Evolutionary conservation across 495 filamentous ascomycete species (phyloP).

Genomic region (Penicillium coprophilum): DNA sequence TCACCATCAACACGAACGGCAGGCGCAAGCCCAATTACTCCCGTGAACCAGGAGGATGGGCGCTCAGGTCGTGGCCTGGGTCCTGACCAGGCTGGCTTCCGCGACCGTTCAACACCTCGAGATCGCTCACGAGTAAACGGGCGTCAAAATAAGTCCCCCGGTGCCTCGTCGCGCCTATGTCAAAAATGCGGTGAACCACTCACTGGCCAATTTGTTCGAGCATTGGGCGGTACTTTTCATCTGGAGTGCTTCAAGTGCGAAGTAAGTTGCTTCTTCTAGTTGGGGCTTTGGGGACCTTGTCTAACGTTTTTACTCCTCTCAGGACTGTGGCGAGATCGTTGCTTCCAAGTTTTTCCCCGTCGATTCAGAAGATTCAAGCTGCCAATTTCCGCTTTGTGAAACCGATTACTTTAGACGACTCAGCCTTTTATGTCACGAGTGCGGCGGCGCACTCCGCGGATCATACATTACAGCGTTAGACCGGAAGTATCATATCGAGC

Average conservation of each 20-base stretch:
- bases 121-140: slow-evolving; percentile 49
- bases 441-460: slow-evolving; percentile 88
- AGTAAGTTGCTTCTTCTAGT: slow-evolving; percentile 54
- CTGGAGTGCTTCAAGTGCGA: slow-evolving; percentile 97
- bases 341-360: slow-evolving; percentile 98
- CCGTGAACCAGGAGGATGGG: slow-evolving; percentile 34
- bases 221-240: slow-evolving; percentile 89
- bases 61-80: slow-evolving; percentile 37
- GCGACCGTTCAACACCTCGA: slow-evolving; percentile 39
- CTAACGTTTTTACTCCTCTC: slow-evolving; percentile 9
- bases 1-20: slow-evolving; percentile 40
- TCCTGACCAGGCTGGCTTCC: slow-evolving; percentile 36
- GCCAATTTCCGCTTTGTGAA: slow-evolving; percentile 95
- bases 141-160: slow-evolving; percentile 44
- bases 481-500: slow-evolving; percentile 97
- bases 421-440: slow-evolving; percentile 86
- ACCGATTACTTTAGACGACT: slow-evolving; percentile 96
- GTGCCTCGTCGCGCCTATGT: slow-evolving; percentile 59
- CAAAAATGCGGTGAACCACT: slow-evolving; percentile 84
- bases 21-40: slow-evolving; percentile 27
- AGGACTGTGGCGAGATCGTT: slow-evolving; percentile 97
- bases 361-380: slow-evolving; percentile 78
- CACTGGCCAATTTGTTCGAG: slow-evolving; percentile 94
- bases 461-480: slow-evolving; percentile 98
- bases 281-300: neutral